These are phyloP conservation scores for Blastobotrys capitulatus DNA, from an alignment of 1,139 yeast species.

Conservation along the genomic window DNA sequence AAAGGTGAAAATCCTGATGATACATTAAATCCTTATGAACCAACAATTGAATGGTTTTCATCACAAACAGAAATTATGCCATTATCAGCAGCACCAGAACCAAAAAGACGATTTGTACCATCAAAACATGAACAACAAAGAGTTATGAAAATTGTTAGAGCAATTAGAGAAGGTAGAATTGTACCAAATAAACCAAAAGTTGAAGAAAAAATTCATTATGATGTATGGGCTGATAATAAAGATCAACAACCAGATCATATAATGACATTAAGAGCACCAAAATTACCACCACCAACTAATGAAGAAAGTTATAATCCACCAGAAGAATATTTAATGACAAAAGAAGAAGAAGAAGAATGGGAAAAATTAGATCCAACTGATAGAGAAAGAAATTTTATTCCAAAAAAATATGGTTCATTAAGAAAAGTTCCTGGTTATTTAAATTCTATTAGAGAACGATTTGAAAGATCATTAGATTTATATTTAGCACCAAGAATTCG, in stretches of 20 bases:
- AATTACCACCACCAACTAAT: slow-evolving; percentile 90
- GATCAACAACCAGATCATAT: slow-evolving; percentile 65
- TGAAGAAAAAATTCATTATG: slow-evolving; percentile 46
- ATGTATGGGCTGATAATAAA: slow-evolving; percentile 74
- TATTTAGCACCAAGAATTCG: slow-evolving; percentile 96
- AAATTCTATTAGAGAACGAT: slow-evolving; percentile 80
- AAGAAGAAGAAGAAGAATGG: slow-evolving; percentile 75
- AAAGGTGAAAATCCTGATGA: slow-evolving; percentile 81
- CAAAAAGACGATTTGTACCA: slow-evolving; percentile 93
- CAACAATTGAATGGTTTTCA: slow-evolving; percentile 93
- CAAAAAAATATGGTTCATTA: slow-evolving; percentile 73
- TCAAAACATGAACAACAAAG: slow-evolving; percentile 95
- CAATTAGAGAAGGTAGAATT: slow-evolving; percentile 94
- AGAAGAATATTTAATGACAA: slow-evolving; percentile 78
- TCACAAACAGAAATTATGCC: slow-evolving; percentile 87
- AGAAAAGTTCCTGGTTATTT: slow-evolving; percentile 93
- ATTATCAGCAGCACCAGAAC: slow-evolving; percentile 88
- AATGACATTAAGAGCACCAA: slow-evolving; percentile 93
- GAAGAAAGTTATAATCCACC: slow-evolving; percentile 98
- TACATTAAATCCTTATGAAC: slow-evolving; percentile 80
- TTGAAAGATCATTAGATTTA: slow-evolving; percentile 89
- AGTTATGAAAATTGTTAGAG: slow-evolving; percentile 92
- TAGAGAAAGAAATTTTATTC: slow-evolving; percentile 72
- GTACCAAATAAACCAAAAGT: slow-evolving; percentile 61
- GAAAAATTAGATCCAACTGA: slow-evolving; percentile 67